Evolutionary conservation across 2,329 filamentous ascomycete genomes (phyloP).

Genomic region (Fusarium tupiense): DNA sequence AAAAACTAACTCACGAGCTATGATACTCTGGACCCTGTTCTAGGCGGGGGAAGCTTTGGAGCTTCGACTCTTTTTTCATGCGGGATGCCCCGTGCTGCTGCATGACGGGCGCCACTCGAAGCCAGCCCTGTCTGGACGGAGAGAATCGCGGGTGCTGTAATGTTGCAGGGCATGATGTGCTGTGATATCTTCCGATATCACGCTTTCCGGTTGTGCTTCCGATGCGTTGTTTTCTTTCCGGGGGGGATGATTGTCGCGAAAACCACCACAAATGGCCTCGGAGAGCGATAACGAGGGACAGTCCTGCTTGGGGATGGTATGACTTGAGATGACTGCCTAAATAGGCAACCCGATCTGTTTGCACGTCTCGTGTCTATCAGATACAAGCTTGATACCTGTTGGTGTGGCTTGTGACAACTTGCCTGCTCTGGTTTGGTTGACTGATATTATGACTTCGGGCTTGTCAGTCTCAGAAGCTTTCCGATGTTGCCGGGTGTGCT

Average conservation of each 20-base stretch:
- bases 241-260: not conserved
- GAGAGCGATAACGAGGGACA: not conserved
- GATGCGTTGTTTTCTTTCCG: constrained; percentile 20
- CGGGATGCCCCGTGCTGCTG: constrained; percentile 40
- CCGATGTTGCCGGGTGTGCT: not conserved
- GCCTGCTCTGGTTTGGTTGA: not conserved
- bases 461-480: not conserved
- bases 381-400: constrained; percentile 5
- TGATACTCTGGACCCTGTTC: constrained; percentile 22
- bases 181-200: constrained; percentile 20
- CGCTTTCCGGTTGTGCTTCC: constrained; percentile 12
- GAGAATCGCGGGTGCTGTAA: constrained; percentile 1
- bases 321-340: constrained; percentile 12
- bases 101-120: constrained; percentile 32
- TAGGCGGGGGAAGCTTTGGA: constrained; percentile 23
- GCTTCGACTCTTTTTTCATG: constrained; percentile 28
- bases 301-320: constrained; percentile 1
- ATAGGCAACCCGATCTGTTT: constrained; percentile 23
- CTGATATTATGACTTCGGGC: not conserved
- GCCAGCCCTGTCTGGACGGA: constrained; percentile 17
- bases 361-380: constrained; percentile 4
- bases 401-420: constrained; percentile 4
- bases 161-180: constrained; percentile 11
- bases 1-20: constrained; percentile 7
- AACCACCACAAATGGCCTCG: not conserved